Evolutionary conservation across 352 stramenopile species (phyloP).

Genomic region (Phytophthora uliginosa): DNA sequence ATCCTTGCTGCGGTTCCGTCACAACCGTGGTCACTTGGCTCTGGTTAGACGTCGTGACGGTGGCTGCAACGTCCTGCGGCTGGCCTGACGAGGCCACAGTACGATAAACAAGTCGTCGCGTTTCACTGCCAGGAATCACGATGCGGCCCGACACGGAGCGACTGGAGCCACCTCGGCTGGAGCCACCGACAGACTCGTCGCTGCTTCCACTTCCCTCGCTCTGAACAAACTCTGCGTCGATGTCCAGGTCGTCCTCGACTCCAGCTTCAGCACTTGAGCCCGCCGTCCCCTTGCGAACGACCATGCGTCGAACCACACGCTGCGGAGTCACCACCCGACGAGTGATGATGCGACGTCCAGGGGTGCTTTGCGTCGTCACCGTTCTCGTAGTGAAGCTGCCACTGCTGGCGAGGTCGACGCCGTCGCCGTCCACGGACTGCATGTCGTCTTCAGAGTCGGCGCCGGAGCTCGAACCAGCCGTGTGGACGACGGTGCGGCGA

Average conservation of each 20-base stretch:
- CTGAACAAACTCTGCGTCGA: slow-evolving; percentile 21
- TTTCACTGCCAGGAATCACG: slow-evolving; percentile 16
- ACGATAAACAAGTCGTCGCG: slow-evolving; percentile 18
- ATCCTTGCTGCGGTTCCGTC: slow-evolving; percentile 13
- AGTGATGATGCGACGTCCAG: slow-evolving; percentile 28
- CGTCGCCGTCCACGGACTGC: slow-evolving; percentile 20
- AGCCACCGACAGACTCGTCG: slow-evolving; percentile 25
- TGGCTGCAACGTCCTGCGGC: neutral
- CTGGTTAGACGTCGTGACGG: neutral
- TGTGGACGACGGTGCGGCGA: slow-evolving; percentile 22
- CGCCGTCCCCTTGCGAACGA: slow-evolving; percentile 22
- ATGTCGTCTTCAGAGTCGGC: slow-evolving; percentile 28
- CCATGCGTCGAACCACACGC: slow-evolving; percentile 33
- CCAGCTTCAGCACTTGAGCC: slow-evolving; percentile 14
- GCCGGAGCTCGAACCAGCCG: slow-evolving; percentile 23
- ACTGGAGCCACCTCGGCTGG: slow-evolving; percentile 7
- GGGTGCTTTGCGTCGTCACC: slow-evolving; percentile 13
- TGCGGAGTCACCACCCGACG: slow-evolving; percentile 40
- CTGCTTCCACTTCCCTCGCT: slow-evolving; percentile 32
- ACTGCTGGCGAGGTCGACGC: neutral
- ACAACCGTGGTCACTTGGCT: slow-evolving; percentile 1
- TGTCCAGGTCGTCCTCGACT: slow-evolving; percentile 18
- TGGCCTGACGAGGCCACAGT: slow-evolving; percentile 6
- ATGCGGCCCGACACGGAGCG: slow-evolving; percentile 14
- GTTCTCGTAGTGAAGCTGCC: slow-evolving; percentile 16